Evolutionary conservation across 2,329 filamentous ascomycete species (phyloP).

Genomic region (Sporothrix variecibatus): DNA sequence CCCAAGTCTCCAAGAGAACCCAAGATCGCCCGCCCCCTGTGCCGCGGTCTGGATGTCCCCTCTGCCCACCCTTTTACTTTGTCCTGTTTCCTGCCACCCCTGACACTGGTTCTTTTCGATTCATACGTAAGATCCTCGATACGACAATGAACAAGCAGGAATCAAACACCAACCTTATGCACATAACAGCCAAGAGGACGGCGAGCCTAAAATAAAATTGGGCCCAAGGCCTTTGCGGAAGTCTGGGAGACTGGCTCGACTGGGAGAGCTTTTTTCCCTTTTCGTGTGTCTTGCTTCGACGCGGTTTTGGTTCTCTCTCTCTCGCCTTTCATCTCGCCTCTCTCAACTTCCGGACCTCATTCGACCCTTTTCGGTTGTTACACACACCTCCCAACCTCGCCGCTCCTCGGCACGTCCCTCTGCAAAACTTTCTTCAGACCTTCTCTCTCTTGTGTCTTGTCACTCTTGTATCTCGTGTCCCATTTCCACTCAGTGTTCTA

Average conservation of each 20-base stretch:
- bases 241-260: too few species aligned
- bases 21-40: neutral
- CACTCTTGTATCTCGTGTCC: neutral
- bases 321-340: neutral
- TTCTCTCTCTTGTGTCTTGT: too few species aligned
- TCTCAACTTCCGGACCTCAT: neutral
- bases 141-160: constrained; percentile 13
- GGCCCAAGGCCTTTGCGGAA: neutral
- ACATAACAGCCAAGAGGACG: neutral
- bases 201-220: constrained; percentile 11
- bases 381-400: constrained; percentile 16
- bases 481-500: neutral
- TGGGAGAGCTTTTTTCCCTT: neutral
- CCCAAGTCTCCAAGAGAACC: neutral
- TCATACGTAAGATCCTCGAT: constrained; percentile 15
- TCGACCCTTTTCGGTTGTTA: neutral
- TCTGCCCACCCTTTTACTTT: neutral
- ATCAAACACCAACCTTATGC: neutral
- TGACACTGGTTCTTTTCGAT: neutral
- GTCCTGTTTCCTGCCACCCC: neutral
- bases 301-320: neutral
- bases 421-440: neutral
- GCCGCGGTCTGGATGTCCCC: neutral
- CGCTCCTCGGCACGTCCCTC: neutral
- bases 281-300: neutral